Percentiles rank a stretch among this genome's conserved stretches.
Evolutionary conservation across 306 rosid genomes (phyloP).

Genomic region (apple (Malus domestica)): DNA sequence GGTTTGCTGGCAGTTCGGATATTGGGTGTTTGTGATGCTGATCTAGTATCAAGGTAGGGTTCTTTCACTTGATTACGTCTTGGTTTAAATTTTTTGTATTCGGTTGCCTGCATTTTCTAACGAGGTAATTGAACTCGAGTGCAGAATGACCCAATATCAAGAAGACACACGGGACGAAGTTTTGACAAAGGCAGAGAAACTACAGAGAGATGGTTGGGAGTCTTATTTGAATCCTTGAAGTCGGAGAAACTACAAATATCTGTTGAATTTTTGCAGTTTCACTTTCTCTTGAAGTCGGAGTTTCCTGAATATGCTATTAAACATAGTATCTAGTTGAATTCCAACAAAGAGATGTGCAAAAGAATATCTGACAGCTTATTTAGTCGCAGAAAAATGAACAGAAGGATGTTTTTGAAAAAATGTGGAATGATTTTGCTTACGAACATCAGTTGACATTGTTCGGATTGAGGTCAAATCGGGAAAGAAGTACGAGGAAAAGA

Average conservation of each 20-base stretch:
- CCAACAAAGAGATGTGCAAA: neutral
- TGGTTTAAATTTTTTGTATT: neutral
- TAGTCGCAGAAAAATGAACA: neutral
- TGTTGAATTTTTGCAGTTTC: neutral
- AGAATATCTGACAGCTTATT: neutral
- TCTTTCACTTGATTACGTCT: neutral
- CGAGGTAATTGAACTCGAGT: neutral
- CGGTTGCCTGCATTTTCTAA: constrained; percentile 5
- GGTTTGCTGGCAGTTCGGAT: constrained; percentile 65
- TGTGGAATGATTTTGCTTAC: neutral
- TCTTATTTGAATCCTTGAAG: constrained; percentile 34
- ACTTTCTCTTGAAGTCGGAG: neutral
- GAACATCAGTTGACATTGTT: neutral
- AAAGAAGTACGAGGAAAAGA: neutral
- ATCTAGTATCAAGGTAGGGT: constrained; percentile 50
- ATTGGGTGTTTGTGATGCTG: constrained; percentile 33
- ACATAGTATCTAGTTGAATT: neutral
- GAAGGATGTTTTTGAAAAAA: neutral
- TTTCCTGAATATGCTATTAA: neutral
- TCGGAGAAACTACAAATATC: neutral
- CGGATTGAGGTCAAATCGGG: neutral
- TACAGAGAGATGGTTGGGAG: constrained; percentile 62
- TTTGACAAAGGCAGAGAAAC: constrained; percentile 55
- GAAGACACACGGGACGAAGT: constrained; percentile 59
- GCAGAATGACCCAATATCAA: constrained; percentile 74